Base-by-base conservation (phyloP, 2,329 filamentous ascomycete species). In the Pseudodiploospora longispora region DNA sequence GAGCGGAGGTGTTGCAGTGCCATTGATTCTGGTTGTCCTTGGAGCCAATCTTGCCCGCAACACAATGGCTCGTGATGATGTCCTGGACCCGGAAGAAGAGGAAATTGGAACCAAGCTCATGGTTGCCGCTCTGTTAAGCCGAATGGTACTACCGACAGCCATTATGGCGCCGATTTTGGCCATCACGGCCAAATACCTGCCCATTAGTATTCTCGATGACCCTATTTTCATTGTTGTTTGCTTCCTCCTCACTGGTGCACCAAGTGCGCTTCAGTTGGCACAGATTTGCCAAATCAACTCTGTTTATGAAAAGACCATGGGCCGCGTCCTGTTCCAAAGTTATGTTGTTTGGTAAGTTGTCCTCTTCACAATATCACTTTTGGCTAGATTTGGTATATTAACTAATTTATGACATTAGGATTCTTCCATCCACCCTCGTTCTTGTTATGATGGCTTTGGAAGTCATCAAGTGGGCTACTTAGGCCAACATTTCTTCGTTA, bases 231-330 rank as follows among this genome's bases (percentile, higher is more conserved):
- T 98, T 54, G 87, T 98, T 54, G 93, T 98, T 32, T 96, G 90
- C 68, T 98, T 97, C 75, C 73, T 98, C 52, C 84, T 98, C 53
- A 91, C 88, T 0, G 93, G 93, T 32, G 93, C 93, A 3, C 93
- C 93, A 5, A 94, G 85, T 50, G 93, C 93, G 28, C 73, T 98
- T 51, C 93, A 98, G 67, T 71, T 98, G 59, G 91, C 93, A 6
- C 93, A 98, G 68, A 98, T 98, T 49, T 98, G 93, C 68, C 93
- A 97, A 74, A 86, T 97, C 68, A 98, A 98, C 66, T 85, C 85
- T 50, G 93, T 98, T 7, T 98, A 88, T 64, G 91, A 97, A 72
- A 81, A 84, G 12, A 88, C 93, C 40, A 97, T 98, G 90, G 86
- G 87, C 50, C 86, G 81, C 62, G 76, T 98, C 45, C 69, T 97